Conservation (phyloP, 257 asterid species). For the Penstemon newberryi region DNA sequence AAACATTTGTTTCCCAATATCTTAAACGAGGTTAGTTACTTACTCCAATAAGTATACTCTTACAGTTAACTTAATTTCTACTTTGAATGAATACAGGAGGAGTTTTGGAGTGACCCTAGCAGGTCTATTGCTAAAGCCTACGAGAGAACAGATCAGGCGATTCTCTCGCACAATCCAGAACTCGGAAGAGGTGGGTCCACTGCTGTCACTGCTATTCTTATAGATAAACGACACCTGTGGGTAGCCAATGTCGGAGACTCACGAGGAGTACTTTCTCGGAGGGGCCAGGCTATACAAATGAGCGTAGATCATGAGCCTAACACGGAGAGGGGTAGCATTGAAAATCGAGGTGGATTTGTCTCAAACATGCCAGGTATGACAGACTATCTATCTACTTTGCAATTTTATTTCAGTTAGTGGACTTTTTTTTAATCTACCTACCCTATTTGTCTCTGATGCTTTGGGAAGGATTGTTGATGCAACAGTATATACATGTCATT, state of each 20-base stretch:
- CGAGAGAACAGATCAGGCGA: constrained; percentile 82
- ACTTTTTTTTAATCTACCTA: neutral
- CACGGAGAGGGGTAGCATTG: constrained; percentile 78
- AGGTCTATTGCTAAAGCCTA: constrained; percentile 70
- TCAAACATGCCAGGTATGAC: constrained; percentile 89
- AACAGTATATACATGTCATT: neutral
- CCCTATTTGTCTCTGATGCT: neutral
- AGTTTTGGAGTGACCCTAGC: constrained; percentile 72
- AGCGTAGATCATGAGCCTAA: constrained; percentile 91
- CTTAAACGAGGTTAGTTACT: constrained; percentile 71
- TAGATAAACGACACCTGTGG: constrained; percentile 62
- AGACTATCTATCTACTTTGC: neutral
- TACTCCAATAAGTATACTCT: neutral
- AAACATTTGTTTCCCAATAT: constrained; percentile 82
- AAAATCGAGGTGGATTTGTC: constrained; percentile 86
- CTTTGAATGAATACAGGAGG: constrained; percentile 52
- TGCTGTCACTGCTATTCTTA: constrained; percentile 85
- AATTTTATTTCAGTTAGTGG: neutral
- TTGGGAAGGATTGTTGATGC: neutral
- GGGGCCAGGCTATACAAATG: constrained; percentile 84
- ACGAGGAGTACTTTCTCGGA: constrained; percentile 81
- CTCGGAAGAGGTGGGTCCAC: constrained; percentile 96
- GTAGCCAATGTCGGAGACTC: constrained; percentile 97
- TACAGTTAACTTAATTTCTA: neutral
- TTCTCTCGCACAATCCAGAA: constrained; percentile 77